A percentile compares a stretch with the other conserved stretches of the same genome.
Evolutionary conservation across 129 eudicot genomes (phyloP).

Genomic region (Escallonia rubra): DNA sequence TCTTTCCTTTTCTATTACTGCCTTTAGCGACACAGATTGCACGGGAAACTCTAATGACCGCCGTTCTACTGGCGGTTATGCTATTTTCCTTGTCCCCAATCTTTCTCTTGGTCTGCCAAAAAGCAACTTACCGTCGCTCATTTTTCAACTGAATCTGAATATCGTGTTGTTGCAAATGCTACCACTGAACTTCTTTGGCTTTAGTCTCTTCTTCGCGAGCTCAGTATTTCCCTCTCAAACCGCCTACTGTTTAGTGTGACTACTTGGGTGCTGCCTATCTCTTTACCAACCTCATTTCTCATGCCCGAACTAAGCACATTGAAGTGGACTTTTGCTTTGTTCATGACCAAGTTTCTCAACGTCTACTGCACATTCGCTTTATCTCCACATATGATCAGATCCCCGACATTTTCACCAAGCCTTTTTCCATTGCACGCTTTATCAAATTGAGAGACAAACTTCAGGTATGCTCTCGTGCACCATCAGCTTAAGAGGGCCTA

Average conservation of each 20-base stretch:
- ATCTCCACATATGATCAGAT: no score
- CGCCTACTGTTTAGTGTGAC: not conserved
- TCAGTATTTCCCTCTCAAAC: not conserved
- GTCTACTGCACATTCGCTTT: no score
- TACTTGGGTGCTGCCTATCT: not conserved
- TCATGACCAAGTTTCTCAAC: not conserved
- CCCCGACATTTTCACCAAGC: no score
- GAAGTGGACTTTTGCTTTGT: not conserved
- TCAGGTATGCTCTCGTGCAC: no score
- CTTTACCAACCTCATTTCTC: not conserved
- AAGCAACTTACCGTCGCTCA: not conserved
- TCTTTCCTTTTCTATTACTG: not conserved
- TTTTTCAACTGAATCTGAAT: not conserved
- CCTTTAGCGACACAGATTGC: conserved; percentile 2
- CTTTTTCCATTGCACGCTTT: no score
- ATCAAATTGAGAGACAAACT: no score
- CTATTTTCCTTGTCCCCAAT: not conserved
- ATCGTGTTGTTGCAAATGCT: not conserved
- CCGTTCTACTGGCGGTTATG: not conserved
- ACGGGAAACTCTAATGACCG: not conserved
- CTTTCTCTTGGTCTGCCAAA: not conserved
- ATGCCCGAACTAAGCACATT: not conserved
- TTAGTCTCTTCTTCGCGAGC: not conserved
- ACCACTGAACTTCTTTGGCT: not conserved
- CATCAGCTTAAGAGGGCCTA: no score